Base-by-base conservation (phyloP, 768 basidiomycete species). In the Russula sp. region DNA sequence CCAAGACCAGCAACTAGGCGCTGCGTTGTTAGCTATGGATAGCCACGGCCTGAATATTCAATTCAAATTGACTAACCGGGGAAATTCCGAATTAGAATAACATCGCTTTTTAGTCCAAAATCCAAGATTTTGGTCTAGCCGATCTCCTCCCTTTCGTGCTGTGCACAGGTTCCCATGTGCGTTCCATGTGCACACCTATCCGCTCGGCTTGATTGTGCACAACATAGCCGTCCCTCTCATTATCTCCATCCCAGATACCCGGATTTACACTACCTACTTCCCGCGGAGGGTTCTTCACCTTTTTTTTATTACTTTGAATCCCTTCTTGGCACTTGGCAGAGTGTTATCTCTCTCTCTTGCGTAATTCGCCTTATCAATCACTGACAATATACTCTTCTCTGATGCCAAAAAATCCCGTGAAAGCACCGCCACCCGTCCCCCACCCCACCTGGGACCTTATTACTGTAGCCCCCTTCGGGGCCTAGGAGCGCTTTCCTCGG, bases 401-500 rank as follows among this genome's bases (percentile, higher is more conserved):
- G 14, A 44, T 42, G 44, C 42, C 55, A 47, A 48, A 22, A 37
- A 22, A 9, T 20, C 47, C 44, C 56, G 14, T 34, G 22, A 11
- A 13, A 13, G 13, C 57, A 44, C 31, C 57, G 31, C 48, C 31
- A 59, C 57, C 48, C 35, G 22, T 4, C 27, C 32, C 48, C 16
- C 16, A 1, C 57, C 57, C 27, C 42, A 42, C 49, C 57, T 47
- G 37, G 53, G 35, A 39, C 22, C 31, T 50, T 49, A 37, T 10
- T 20, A n/a, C n/a, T n/a, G n/a, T n/a, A 27, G 8, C n/a, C 6
- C 39, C 11, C 8, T 22, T 57, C 42, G 6, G 45, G 35, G 6
- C 44, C 48, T 48, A 37, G 45, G 47, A 62, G 18, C 42, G 55
- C 58, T 47, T 16, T 59, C 53, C 58, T 40, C 5, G 40, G 32